phyloP scores from a whole-genome alignment of 2,329 filamentous ascomycete species.

The Lecanoromycetidae sp. region DNA sequence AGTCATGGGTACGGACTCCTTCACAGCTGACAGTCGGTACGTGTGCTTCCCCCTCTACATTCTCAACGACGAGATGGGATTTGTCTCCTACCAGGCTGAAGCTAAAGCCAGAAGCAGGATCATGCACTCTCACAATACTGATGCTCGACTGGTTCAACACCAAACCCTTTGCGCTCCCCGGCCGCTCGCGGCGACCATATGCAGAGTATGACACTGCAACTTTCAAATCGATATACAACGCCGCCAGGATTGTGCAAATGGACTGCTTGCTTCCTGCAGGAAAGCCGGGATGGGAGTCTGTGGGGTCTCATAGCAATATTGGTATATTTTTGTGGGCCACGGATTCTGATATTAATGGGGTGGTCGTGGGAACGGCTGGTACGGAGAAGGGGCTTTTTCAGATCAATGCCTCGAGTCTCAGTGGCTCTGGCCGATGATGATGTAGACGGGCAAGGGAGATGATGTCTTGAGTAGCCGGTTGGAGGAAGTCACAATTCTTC shows the following conservation, averaged over 20 bases:
- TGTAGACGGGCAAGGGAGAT: too few relatives aligned
- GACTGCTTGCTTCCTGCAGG: not conserved
- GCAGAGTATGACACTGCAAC: not conserved
- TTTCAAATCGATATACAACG: not conserved
- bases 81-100: not conserved
- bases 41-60: not conserved
- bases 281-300: not conserved
- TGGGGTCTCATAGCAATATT: not conserved
- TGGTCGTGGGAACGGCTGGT: too few relatives aligned
- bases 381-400: too few relatives aligned
- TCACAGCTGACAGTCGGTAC: not conserved
- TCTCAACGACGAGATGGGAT: not conserved
- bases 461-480: too few relatives aligned
- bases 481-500: too few relatives aligned
- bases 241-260: not conserved
- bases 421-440: too few relatives aligned
- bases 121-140: constrained; percentile 4
- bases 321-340: not conserved
- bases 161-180: not conserved
- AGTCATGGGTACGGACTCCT: not conserved
- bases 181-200: not conserved
- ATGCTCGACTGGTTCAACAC: not conserved
- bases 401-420: too few relatives aligned
- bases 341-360: not conserved
- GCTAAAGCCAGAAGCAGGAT: not conserved